A percentile compares a stretch with the other conserved stretches of the same genome.
These are phyloP conservation scores for Chytridiales sp. DNA, from an alignment of 371 early-diverging fungal genomes.

Conservation along the genomic window DNA sequence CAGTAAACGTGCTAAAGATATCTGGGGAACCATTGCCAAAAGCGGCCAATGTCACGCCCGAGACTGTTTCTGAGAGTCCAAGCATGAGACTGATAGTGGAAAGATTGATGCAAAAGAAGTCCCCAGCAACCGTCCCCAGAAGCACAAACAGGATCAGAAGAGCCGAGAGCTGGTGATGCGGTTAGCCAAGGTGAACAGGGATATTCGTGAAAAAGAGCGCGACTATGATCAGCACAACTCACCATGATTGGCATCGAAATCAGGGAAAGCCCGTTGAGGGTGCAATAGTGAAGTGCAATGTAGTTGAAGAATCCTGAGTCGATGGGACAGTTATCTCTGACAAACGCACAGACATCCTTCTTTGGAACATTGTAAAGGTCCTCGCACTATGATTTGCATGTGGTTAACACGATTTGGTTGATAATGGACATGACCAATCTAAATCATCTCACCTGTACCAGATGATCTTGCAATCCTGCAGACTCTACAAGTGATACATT, in stretches of 20 bases:
- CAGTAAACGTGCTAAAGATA: constrained; percentile 42
- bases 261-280: not conserved
- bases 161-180: constrained; percentile 4
- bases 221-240: not conserved
- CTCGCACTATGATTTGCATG: not conserved
- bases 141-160: constrained; percentile 20
- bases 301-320: constrained; percentile 15
- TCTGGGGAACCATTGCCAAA: constrained; percentile 46
- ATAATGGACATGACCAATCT: not conserved
- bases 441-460: no score
- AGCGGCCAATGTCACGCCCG: constrained; percentile 45
- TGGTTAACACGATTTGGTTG: not conserved
- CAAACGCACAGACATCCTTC: constrained; percentile 13
- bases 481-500: no score
- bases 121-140: constrained; percentile 30
- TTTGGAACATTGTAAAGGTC: not conserved
- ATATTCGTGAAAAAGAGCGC: not conserved
- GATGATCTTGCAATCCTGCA: no score
- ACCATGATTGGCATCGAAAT: constrained; percentile 1
- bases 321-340: constrained; percentile 15
- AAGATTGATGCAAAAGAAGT: constrained; percentile 41
- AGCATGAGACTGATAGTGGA: constrained; percentile 30
- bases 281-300: constrained; percentile 19
- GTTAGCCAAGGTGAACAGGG: no score
- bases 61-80: constrained; percentile 34